Evolutionary conservation across 169 alveolate genomes (phyloP), one percentile per base, ranked within the genome.

Genomic region (Perkinsus olseni): DNA sequence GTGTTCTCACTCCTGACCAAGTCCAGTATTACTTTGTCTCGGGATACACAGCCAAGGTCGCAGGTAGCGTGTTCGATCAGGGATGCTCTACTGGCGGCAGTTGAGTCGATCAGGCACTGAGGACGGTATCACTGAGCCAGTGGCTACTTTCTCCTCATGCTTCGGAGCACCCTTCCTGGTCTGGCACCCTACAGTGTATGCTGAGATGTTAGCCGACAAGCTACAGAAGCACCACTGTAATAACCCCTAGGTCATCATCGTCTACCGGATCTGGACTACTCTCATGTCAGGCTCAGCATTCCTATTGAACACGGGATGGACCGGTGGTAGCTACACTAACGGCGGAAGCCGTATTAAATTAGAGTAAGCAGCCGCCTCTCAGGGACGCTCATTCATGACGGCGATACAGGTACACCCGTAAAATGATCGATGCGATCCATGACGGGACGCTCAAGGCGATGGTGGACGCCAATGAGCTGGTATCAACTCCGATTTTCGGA

Each of bases 231-330:
- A 96, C 94, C 93, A 93, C 74, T 62, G 82, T 62, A 62, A 62
- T 13, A 4, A 62, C 82, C 24, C 62, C 62, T 10, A 45, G 62
- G 82, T 0, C 37, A 28, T 6, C 37, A 62, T 62, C n/a, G n/a
- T n/a, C n/a, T n/a, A 45, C 17, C 17, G 62, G 62, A 6, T 10
- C 17, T 45, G 6, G 17, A 17, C 17, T 17, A 17, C 24, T 17
- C 62, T 45, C 17, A 28, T 28, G 37, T 21, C 82, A 62, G 95
- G 98, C 21, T 93, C 96, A 50, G 98, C 96, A 48, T 98, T 99
- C 99, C 95, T 98, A 39, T 94, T 98, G 92, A 98, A 98, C 96
- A 98, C 99, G 92, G 99, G 99, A 24, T 98, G 99, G 99, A 96
- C 97, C 82, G 98, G 98, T 91, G 99, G 99, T 10, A 95, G 97